These are phyloP conservation scores for Neonectria ditissima DNA, from an alignment of 2,329 filamentous ascomycete species.

Conservation along the genomic window DNA sequence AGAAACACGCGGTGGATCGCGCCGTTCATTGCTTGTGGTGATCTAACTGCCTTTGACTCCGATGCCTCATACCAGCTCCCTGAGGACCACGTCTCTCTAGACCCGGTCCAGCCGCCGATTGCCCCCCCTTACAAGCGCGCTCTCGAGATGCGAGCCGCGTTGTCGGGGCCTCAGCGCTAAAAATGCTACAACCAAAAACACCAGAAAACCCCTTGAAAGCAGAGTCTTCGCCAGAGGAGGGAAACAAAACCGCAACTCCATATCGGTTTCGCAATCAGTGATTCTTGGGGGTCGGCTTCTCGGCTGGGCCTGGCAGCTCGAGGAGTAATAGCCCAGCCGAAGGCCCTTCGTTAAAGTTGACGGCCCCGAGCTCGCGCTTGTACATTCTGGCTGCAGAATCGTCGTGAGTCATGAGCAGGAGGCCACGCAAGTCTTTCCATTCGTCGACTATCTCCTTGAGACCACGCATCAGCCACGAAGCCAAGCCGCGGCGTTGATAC, in stretches of 20 bases:
- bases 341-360: slow-evolving; percentile 57
- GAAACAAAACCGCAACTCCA: background rate
- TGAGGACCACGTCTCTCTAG: slow-evolving; percentile 85
- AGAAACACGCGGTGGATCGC: slow-evolving; percentile 81
- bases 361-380: slow-evolving; percentile 58
- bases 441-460: slow-evolving; percentile 66
- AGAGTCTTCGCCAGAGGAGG: slow-evolving; percentile 4
- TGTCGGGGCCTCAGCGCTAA: slow-evolving; percentile 48
- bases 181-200: slow-evolving; percentile 28
- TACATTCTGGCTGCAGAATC: slow-evolving; percentile 58
- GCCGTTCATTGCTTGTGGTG: slow-evolving; percentile 96
- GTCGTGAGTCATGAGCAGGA: slow-evolving; percentile 66
- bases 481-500: slow-evolving; percentile 72
- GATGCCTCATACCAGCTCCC: slow-evolving; percentile 94
- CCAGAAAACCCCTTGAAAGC: slow-evolving; percentile 18
- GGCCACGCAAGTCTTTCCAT: slow-evolving; percentile 70
- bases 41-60: slow-evolving; percentile 93
- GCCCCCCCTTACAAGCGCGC: slow-evolving; percentile 95
- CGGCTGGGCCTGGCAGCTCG: slow-evolving; percentile 54
- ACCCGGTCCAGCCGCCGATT: slow-evolving; percentile 94
- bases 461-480: slow-evolving; percentile 72
- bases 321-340: slow-evolving; percentile 55
- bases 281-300: slow-evolving; percentile 50
- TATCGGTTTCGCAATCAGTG: slow-evolving; percentile 37
- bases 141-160: slow-evolving; percentile 73